Evolutionary conservation across 2,329 filamentous ascomycete genomes (phyloP).

Genomic region (Fusarium cicatricum): DNA sequence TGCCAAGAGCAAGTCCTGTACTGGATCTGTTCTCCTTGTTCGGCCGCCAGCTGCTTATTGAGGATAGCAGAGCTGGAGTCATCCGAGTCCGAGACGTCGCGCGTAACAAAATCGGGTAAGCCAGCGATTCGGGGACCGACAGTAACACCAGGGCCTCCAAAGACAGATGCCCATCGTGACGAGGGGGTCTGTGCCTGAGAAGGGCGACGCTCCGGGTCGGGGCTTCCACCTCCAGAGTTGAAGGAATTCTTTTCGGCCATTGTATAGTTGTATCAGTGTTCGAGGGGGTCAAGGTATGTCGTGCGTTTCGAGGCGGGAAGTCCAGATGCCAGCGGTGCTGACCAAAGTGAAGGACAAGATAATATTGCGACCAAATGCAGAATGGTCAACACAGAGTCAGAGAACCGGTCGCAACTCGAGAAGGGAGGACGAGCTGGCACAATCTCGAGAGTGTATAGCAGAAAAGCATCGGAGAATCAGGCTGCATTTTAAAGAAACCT

Average conservation of each 20-base stretch:
- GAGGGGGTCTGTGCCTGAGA: conserved; percentile 31
- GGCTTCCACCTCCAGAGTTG: conserved; percentile 24
- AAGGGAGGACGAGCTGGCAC: conserved; percentile 8
- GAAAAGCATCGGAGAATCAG: conserved; percentile 8
- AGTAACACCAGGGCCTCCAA: conserved; percentile 51
- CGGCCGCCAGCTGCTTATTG: conserved; percentile 76
- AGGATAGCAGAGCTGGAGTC: conserved; percentile 60
- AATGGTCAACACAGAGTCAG: conserved; percentile 1
- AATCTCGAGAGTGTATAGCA: conserved; percentile 5
- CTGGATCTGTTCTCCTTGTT: conserved; percentile 82
- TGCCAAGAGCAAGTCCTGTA: conserved; percentile 95
- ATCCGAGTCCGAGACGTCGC: conserved; percentile 51
- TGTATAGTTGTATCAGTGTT: neutral
- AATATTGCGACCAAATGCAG: neutral
- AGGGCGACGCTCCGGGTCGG: conserved; percentile 37
- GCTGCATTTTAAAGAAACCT: conserved; percentile 29
- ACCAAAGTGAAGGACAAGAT: neutral
- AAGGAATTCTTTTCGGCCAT: conserved; percentile 42
- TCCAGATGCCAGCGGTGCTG: neutral
- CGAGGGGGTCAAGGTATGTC: neutral
- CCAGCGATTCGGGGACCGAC: conserved; percentile 63
- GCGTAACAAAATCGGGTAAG: conserved; percentile 48
- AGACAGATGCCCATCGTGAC: conserved; percentile 46
- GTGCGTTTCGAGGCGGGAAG: neutral
- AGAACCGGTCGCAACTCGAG: neutral